Evolutionary conservation across 257 asterid species (phyloP), one percentile per base, ranked within the genome.

Genomic region (Plantago ovata): DNA sequence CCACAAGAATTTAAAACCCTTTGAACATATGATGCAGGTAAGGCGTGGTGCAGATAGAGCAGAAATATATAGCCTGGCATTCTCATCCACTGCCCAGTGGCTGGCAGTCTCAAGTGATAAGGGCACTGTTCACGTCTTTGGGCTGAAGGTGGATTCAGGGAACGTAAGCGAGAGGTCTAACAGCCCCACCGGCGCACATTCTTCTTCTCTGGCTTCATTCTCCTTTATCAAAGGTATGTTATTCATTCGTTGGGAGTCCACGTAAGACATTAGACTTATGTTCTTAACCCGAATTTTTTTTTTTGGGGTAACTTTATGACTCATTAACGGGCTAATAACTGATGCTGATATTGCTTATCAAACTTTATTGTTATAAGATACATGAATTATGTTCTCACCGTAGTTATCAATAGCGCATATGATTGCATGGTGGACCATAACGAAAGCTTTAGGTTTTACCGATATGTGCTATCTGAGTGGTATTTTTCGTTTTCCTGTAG

Each of bases 41-140:
- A 81, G 98, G 61, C 79, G 95, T 73, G 97, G 97, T 14, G 89
- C 95, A n/a, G 98, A 88, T 72, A 82, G 97, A 70, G 98, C 98
- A 28, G 95, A 92, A 73, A 92, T 86, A 56, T 84, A 81, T 75
- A 84, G 94, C 73, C 74, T 92, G 56, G 84, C 95, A 21, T 92
- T 92, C 78, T 88, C 95, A 23, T 75, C 95, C 23, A 69, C 87
- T 42, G 81, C 87, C 22, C 87, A 87, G 72, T 87, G 98, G 98
- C 74, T 92, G 66, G 96, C 96, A 41, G 96, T 85, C 24, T 92
- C 98, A 22, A 92, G 98, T 75, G 95, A 87, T 69, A 92, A 92
- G 75, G 98, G 95, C 67, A 92, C 96, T 23, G 86, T 85, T 61
- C 98, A 92, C 65, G 93, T 92, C 52, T 92, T 87, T 58, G 69